These are phyloP conservation scores for Haplographium delicatum DNA, from an alignment of 495 filamentous ascomycete genomes.

Conservation along the genomic window DNA sequence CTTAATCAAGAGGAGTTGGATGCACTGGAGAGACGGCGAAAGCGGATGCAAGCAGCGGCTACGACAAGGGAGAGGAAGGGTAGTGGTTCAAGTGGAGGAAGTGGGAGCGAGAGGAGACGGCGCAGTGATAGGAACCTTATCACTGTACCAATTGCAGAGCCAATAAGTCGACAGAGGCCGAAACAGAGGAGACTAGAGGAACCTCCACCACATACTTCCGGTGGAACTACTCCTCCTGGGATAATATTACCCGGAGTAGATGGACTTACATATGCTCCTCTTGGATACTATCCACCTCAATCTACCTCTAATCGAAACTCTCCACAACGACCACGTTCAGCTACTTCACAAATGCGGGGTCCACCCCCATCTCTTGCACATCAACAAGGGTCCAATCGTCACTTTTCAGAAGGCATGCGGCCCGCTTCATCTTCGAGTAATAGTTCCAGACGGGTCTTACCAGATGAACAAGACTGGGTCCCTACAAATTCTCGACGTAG, in stretches of 20 bases:
- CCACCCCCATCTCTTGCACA: slow-evolving; percentile 10
- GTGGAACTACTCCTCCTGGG: slow-evolving; percentile 16
- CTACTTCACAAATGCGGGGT: slow-evolving; percentile 16
- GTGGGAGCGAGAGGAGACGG: slow-evolving; percentile 21
- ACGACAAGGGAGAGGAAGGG: slow-evolving; percentile 17
- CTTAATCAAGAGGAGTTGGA: slow-evolving; percentile 69
- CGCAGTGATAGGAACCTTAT: slow-evolving; percentile 16
- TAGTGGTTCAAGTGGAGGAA: slow-evolving; percentile 21
- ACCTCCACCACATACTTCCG: slow-evolving; percentile 12
- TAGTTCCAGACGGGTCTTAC: slow-evolving; percentile 20
- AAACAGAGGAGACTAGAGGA: slow-evolving; percentile 17
- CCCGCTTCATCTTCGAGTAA: slow-evolving; percentile 26
- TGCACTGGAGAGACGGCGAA: slow-evolving; percentile 61
- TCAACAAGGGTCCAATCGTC: slow-evolving; percentile 7
- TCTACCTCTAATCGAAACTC: slow-evolving; percentile 26
- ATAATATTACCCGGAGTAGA: slow-evolving; percentile 28
- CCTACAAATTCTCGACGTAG: slow-evolving; percentile 20
- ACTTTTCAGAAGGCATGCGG: slow-evolving; percentile 21
- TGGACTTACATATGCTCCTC: slow-evolving; percentile 21
- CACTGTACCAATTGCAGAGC: slow-evolving; percentile 21
- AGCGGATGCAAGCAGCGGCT: slow-evolving; percentile 49
- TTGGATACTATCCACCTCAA: slow-evolving; percentile 22
- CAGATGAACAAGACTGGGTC: slow-evolving; percentile 25
- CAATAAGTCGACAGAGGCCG: slow-evolving; percentile 23
- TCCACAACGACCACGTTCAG: slow-evolving; percentile 26